These are phyloP conservation scores for Fusarium agapanthi DNA, from an alignment of 2,329 filamentous ascomycete species.

Conservation along the genomic window DNA sequence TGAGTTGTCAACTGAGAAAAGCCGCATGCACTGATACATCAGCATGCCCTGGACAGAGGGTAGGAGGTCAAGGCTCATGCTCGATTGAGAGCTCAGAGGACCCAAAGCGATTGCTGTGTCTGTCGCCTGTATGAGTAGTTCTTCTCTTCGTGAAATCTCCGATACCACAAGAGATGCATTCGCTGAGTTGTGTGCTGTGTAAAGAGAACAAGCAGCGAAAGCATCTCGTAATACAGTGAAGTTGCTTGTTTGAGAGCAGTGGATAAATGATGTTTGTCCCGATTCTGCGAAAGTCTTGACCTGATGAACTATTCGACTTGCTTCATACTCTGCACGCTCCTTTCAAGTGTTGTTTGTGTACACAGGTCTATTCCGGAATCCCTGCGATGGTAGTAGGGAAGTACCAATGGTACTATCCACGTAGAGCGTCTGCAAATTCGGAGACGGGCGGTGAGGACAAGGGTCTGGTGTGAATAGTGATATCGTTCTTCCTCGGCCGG, in stretches of 20 bases:
- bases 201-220: neutral
- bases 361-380: fast-evolving
- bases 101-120: neutral
- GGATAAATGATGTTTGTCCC: neutral
- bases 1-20: fast-evolving
- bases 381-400: fast-evolving
- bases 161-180: neutral
- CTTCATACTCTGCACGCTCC: neutral
- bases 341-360: neutral
- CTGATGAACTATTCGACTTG: neutral
- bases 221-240: neutral
- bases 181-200: neutral
- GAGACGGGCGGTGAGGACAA: fast-evolving
- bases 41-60: neutral
- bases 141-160: neutral
- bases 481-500: neutral
- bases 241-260: neutral
- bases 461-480: neutral
- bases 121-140: neutral
- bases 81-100: neutral
- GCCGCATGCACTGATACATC: fast-evolving
- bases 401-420: fast-evolving
- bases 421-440: too few relatives aligned
- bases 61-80: neutral
- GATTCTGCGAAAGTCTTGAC: neutral